phyloP scores from a whole-genome alignment of 176 grass and related monocot genomes.

The Triticum aestivum region DNA sequence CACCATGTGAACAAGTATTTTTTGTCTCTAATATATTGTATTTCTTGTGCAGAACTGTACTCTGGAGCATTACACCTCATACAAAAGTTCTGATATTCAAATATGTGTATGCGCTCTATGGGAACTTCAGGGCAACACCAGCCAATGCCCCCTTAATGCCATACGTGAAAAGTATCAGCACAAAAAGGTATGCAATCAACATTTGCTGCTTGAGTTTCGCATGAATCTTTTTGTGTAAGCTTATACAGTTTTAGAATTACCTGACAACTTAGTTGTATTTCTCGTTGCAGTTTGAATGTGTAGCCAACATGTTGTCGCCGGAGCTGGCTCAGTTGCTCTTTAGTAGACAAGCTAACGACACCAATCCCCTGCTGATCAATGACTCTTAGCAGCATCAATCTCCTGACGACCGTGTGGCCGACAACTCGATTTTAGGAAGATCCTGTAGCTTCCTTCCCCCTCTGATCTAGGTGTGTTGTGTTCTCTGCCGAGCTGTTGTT shows the following conservation, averaged over 20 bases:
- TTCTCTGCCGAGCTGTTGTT: not conserved
- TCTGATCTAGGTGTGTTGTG: not conserved
- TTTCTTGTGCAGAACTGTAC: slow-evolving; percentile 60
- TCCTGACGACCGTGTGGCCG: not conserved
- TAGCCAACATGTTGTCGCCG: slow-evolving; percentile 51
- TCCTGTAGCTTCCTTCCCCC: not conserved
- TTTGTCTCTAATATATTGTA: not conserved
- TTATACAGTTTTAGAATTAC: not conserved
- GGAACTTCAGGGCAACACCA: slow-evolving; percentile 60
- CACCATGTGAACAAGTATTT: not conserved
- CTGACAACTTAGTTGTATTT: not conserved
- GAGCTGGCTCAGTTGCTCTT: slow-evolving; percentile 39
- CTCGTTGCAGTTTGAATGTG: slow-evolving; percentile 52
- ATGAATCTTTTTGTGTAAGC: not conserved
- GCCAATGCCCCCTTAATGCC: slow-evolving; percentile 50
- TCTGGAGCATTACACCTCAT: slow-evolving; percentile 78
- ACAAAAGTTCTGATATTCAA: slow-evolving; percentile 67
- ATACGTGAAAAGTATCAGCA: slow-evolving; percentile 81
- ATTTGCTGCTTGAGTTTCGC: slow-evolving; percentile 13
- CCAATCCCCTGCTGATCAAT: not conserved
- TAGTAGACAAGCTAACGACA: slow-evolving; percentile 21
- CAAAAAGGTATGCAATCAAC: slow-evolving; percentile 52
- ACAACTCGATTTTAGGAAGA: not conserved
- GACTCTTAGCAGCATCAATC: not conserved
- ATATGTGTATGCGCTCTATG: slow-evolving; percentile 42